Conservation (phyloP, 805 yeast species). For the Sugiyamaella chiloensis region DNA sequence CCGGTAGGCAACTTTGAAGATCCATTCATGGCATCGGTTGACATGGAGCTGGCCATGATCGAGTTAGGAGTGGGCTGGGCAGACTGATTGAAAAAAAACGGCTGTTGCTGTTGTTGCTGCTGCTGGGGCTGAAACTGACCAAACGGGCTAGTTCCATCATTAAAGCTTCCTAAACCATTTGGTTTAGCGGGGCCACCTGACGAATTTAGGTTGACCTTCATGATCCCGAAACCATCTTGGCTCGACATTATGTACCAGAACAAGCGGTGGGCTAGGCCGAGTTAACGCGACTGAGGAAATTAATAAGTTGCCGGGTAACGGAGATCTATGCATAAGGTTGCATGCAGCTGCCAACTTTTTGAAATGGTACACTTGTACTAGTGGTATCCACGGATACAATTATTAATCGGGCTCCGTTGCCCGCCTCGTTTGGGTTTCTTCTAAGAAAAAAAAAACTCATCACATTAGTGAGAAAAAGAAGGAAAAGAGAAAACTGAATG, state of each 20-base stretch:
- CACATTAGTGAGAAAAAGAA: no score
- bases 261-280: no score
- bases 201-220: constrained; percentile 11
- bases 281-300: no score
- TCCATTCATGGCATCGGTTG: not conserved
- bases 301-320: no score
- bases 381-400: no score
- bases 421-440: no score
- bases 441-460: no score
- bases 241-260: constrained; percentile 10
- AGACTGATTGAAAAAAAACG: not conserved
- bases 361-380: no score
- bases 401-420: no score
- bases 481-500: no score
- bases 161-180: not conserved
- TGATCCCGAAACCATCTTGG: constrained; percentile 16
- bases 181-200: not conserved
- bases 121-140: constrained; percentile 4
- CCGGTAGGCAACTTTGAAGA: not conserved
- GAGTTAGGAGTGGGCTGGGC: not conserved
- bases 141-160: not conserved
- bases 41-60: not conserved
- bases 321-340: no score
- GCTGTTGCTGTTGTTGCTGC: constrained; percentile 5
- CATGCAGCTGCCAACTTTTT: no score